Evolutionary conservation across 345 rosid genomes (phyloP).

Genomic region (Corymbia maculata): DNA sequence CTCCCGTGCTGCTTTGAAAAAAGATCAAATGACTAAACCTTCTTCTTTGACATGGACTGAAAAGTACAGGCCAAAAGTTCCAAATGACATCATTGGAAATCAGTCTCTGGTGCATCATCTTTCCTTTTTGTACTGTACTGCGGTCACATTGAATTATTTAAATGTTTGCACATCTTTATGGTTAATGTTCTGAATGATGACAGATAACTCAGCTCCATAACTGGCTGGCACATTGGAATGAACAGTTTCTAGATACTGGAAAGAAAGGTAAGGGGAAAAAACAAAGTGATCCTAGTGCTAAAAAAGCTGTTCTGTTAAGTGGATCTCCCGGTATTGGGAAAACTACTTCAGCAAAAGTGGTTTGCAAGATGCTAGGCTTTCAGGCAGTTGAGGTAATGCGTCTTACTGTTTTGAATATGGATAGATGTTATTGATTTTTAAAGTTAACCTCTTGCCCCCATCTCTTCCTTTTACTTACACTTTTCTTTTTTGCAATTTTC

Average conservation of each 20-base stretch:
- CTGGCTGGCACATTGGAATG: conserved; percentile 83
- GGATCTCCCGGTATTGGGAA: conserved; percentile 98
- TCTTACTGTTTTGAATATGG: not conserved
- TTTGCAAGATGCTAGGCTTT: conserved; percentile 87
- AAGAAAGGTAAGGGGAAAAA: conserved; percentile 71
- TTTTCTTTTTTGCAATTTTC: not conserved
- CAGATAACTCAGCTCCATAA: conserved; percentile 90
- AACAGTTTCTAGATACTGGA: conserved; percentile 52
- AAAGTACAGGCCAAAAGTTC: conserved; percentile 77
- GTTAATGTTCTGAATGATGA: not conserved
- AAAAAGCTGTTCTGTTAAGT: conserved; percentile 79
- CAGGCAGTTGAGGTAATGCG: conserved; percentile 77
- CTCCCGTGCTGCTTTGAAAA: conserved; percentile 29
- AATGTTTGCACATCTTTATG: not conserved
- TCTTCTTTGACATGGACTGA: conserved; percentile 78
- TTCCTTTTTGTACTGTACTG: not conserved
- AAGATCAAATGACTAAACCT: conserved; percentile 22
- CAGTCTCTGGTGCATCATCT: conserved; percentile 52
- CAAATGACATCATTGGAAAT: conserved; percentile 88
- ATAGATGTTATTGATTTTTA: not conserved
- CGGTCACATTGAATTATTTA: not conserved
- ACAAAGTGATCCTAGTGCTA: conserved; percentile 55
- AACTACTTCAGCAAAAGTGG: conserved; percentile 90
- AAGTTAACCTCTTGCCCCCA: not conserved
- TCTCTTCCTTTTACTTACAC: not conserved